Evolutionary conservation across 306 rosid genomes (phyloP).

Genomic region (Vigna radiata): DNA sequence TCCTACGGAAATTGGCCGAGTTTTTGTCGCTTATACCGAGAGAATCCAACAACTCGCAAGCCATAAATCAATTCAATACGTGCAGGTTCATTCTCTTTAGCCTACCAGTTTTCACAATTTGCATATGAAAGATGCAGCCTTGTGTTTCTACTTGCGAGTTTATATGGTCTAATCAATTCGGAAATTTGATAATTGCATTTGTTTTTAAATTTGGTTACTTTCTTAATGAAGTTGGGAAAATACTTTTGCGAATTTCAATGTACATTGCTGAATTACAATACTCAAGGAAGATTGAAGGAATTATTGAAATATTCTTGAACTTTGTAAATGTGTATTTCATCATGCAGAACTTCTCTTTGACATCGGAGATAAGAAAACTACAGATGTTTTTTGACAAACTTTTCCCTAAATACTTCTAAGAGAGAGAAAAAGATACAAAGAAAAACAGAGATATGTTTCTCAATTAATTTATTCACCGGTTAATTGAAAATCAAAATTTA

Average conservation of each 20-base stretch:
- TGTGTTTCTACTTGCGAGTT: not conserved
- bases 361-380: not conserved
- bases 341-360: not conserved
- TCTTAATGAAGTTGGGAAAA: not conserved
- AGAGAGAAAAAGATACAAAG: too few relatives aligned
- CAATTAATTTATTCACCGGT: too few relatives aligned
- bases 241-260: not conserved
- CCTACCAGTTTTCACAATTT: not conserved
- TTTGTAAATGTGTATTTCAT: not conserved
- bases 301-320: not conserved
- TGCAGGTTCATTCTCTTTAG: slow-evolving; percentile 61
- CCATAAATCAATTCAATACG: slow-evolving; percentile 60
- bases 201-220: not conserved
- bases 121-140: not conserved
- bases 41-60: slow-evolving; percentile 57
- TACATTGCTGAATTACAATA: too few relatives aligned
- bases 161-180: too few relatives aligned
- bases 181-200: not conserved
- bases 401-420: too few relatives aligned
- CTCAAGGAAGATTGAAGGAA: too few relatives aligned
- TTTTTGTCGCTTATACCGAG: slow-evolving; percentile 52
- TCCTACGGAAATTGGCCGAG: slow-evolving; percentile 48
- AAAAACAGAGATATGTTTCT: too few relatives aligned
- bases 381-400: too few relatives aligned
- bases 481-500: too few relatives aligned